Base-by-base conservation (phyloP, 495 filamentous ascomycete genomes). In the Aspergillus homomorphus region DNA sequence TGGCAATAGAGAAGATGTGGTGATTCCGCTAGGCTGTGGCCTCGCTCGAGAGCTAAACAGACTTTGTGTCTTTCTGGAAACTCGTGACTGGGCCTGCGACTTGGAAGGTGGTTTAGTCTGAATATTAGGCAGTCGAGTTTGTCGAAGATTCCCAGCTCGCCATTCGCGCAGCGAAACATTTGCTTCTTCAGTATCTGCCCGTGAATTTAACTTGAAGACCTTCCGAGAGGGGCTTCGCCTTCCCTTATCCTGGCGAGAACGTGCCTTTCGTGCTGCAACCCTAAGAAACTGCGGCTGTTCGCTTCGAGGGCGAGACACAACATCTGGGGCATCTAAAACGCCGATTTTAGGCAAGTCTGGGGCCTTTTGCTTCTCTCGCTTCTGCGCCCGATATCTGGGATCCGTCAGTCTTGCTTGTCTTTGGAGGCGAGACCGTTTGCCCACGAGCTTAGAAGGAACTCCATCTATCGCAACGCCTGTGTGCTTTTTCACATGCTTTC, bases 201-300 rank as follows among this genome's bases (percentile, higher is more conserved):
- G 78, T 23, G 84, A 92, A 33, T 84, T 86, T 7, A 98, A 69
- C 30, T 83, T 74, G 51, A 98, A 82, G 28, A 84, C 71, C 68
- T 97, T 98, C 30, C 70, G 77, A 5, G 82, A 80, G n/a, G 91
- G 91, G 51, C 86, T 90, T 55, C 86, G 82, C 64, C 88, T 85
- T 7, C 90, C 92, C 57, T 78, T 66, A 60, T 89, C 86, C 42
- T 62, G 64, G 61, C 82, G 81, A 56, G 73, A 80, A 16, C 80
- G 86, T 45, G 84, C 90, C 58, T 80, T 76, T 50, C 95, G 85
- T 19, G 83, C 82, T 42, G 94, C 94, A 61, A 98, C 70, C 51
- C 84, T 85, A 20, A 97, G 73, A 65, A 98, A 98, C 26, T 75
- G 73, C 5, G 94, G 92, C 7, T 76, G 69, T 16, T 74, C 60